Conservation (phyloP, 2,329 filamentous ascomycete genomes). For the Colletotrichum sp. region DNA sequence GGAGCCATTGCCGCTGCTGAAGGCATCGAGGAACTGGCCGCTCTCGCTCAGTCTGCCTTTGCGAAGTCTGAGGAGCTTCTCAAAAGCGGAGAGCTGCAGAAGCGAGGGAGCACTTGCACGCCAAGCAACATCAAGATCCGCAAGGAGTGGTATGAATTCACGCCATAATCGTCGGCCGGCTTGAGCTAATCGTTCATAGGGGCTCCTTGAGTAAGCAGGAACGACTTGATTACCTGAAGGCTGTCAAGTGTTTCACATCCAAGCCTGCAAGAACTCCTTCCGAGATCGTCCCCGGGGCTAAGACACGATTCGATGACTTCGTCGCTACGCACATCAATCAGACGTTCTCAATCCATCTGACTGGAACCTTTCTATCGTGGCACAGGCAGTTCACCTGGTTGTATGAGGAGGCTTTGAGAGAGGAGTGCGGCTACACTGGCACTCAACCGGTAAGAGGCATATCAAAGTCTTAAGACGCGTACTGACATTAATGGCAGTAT, state of each 20-base stretch:
- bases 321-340: slow-evolving; percentile 53
- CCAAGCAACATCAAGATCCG: slow-evolving; percentile 31
- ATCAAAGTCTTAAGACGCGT: too few relatives aligned
- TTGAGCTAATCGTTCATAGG: not conserved
- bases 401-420: slow-evolving; percentile 34
- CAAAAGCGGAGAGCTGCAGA: slow-evolving; percentile 16
- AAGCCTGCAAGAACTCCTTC: slow-evolving; percentile 39
- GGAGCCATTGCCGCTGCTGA: not conserved
- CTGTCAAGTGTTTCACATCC: slow-evolving; percentile 48
- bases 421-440: slow-evolving; percentile 41
- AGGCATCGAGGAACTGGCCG: not conserved
- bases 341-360: slow-evolving; percentile 48
- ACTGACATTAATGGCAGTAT: slow-evolving; percentile 34
- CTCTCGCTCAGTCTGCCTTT: slow-evolving; percentile 23
- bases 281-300: slow-evolving; percentile 44
- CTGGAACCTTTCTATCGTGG: slow-evolving; percentile 33
- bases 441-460: slow-evolving; percentile 36
- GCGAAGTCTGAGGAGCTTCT: slow-evolving; percentile 26
- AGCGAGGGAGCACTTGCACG: slow-evolving; percentile 28
- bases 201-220: not conserved
- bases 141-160: slow-evolving; percentile 31
- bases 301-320: slow-evolving; percentile 55
- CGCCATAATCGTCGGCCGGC: not conserved
- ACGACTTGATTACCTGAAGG: slow-evolving; percentile 41
- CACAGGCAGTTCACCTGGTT: slow-evolving; percentile 35